Evolutionary conservation across 768 basidiomycete genomes (phyloP).

Genomic region (Panaeolus papilionaceus): DNA sequence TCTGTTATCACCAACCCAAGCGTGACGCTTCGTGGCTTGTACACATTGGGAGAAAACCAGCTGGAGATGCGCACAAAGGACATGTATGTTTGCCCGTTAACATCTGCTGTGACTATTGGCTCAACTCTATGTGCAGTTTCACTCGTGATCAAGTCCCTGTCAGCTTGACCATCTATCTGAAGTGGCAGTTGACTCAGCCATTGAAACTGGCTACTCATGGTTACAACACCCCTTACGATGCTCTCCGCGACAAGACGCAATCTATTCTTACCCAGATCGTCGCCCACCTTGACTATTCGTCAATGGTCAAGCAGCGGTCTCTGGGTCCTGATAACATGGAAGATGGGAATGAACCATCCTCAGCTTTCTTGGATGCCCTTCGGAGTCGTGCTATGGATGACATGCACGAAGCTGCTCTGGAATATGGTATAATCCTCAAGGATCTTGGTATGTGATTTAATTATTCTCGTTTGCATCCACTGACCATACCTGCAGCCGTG

Average conservation of each 20-base stretch:
- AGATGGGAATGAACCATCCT: conserved; percentile 70
- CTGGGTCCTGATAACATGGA: conserved; percentile 78
- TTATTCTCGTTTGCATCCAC: not conserved
- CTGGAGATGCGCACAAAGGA: conserved; percentile 89
- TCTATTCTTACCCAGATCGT: conserved; percentile 89
- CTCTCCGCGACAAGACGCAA: conserved; percentile 82
- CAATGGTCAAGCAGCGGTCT: conserved; percentile 78
- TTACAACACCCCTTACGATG: conserved; percentile 84
- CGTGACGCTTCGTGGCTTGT: conserved; percentile 80
- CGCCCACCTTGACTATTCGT: conserved; percentile 66
- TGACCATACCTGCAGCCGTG: conserved; percentile 56
- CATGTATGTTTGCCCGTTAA: conserved; percentile 54
- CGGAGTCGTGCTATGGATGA: conserved; percentile 88
- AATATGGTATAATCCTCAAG: conserved; percentile 85
- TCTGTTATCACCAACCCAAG: conserved; percentile 86
- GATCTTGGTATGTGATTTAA: conserved; percentile 62
- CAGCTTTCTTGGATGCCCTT: conserved; percentile 83
- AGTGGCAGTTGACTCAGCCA: conserved; percentile 66
- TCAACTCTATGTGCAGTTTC: conserved; percentile 51
- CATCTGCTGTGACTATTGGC: not conserved
- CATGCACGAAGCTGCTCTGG: conserved; percentile 78
- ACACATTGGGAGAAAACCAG: conserved; percentile 84
- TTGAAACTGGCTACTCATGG: conserved; percentile 81
- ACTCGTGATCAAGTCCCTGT: conserved; percentile 90
- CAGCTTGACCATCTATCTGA: conserved; percentile 81